Base-by-base conservation (phyloP, 2,329 filamentous ascomycete species). In the Aspergillus puulaauensis region DNA sequence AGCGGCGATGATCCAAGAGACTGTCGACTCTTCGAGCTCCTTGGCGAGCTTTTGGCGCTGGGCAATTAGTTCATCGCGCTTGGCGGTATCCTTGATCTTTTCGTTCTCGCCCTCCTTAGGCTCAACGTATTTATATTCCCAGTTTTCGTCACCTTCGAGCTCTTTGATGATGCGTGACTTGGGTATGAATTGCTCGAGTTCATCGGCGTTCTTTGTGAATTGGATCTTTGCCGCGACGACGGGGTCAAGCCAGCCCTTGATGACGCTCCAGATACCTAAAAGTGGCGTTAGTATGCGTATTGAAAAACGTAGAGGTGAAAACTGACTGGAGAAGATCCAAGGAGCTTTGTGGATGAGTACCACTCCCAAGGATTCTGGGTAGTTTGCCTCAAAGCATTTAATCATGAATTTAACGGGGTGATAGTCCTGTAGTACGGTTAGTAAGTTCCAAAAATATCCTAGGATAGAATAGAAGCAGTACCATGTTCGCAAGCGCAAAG, bases 381-480 rank as follows among this genome's bases (percentile, higher is more conserved):
- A 99, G 73, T 99, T 98, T 59, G 95, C 95, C 78, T 99, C 95
- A 71, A 99, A 99, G 75, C 93, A 96, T 76, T 96, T 96, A 75
- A 99, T 97, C 89, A 99, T 97, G 78, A 98, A 99, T 70, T 96
- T 99, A 57, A 99, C 91, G 1, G 95, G 93, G 0, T 90, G 86
- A 73, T 98, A 98, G 74, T 99, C 95, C 86, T 89, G 56, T 12
- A 12, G 21, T 19, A 45, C 52, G 4, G 6, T 62, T 56, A 61
- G 39, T 24, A 31, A 40, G 8, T 27, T 23, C 8, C 3, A n/a
- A 17, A 14, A 27, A 15, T 46, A 37, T 24, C 21, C 12, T n/a
- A 14, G 17, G 15, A 15, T 9, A 15, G 31, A 12, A 15, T 9
- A 15, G 31, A 12, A 24, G 14, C 66, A 79, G 70, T 77, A 88